Conservation (phyloP, 805 yeast genomes). For the Kuraishia capsulata region DNA sequence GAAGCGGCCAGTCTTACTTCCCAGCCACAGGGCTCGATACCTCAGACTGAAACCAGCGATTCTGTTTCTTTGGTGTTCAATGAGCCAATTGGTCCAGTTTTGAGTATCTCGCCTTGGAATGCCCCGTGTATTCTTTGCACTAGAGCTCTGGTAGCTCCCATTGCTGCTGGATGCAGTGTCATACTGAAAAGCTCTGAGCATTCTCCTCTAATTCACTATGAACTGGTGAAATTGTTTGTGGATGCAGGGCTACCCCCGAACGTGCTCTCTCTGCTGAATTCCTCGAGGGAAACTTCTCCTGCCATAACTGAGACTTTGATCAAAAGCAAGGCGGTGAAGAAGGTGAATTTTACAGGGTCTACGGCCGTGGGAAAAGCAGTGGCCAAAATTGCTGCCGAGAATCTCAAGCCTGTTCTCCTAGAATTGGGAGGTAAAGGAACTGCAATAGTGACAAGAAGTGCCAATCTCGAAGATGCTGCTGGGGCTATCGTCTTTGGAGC, state of each 20-base stretch:
- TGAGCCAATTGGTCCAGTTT: conserved; percentile 35
- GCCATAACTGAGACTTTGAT: conserved; percentile 18
- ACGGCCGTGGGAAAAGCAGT: conserved; percentile 27
- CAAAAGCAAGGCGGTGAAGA: conserved; percentile 18
- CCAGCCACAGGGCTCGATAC: not conserved
- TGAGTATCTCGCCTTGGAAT: conserved; percentile 40
- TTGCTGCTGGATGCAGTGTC: conserved; percentile 42
- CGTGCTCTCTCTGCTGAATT: conserved; percentile 26
- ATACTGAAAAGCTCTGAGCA: conserved; percentile 30
- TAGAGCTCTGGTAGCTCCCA: conserved; percentile 31
- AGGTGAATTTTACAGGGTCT: conserved; percentile 38
- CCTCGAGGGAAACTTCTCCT: conserved; percentile 16
- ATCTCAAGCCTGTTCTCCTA: conserved; percentile 30
- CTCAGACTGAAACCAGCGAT: not conserved
- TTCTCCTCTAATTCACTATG: conserved; percentile 23
- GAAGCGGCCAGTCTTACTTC: not conserved
- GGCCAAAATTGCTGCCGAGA: conserved; percentile 25
- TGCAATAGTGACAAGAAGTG: conserved; percentile 22
- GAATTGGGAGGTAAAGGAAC: conserved; percentile 39
- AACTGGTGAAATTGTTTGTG: conserved; percentile 22
- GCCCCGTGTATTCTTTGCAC: conserved; percentile 33
- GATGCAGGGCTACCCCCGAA: conserved; percentile 29
- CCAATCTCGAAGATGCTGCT: conserved; percentile 23
- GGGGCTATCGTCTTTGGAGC: conserved; percentile 17
- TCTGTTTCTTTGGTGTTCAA: conserved; percentile 17